Base-by-base conservation (phyloP, 768 basidiomycete species). In the Gymnopilus dilepis region DNA sequence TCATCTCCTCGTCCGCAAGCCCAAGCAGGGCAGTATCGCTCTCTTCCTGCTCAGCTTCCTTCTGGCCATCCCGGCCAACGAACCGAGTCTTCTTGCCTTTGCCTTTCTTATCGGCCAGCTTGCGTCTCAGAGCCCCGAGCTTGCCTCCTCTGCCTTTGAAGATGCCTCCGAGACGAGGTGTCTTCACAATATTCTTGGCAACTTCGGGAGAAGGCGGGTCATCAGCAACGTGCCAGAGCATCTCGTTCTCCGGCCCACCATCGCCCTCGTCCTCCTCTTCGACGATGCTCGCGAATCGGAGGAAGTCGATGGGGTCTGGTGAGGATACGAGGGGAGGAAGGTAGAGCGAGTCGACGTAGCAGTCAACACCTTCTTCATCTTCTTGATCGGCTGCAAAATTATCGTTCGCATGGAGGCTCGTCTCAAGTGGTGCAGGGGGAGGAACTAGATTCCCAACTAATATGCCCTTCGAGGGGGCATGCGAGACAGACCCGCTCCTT, bases 181-280 rank as follows among this genome's bases (percentile, higher is more conserved):
- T 51, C 30, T 42, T 31, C 2, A 2, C 34, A 9, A 4, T 15
- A 52, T 65, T 72, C 37, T 72, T 74, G 41, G 66, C 62, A 2
- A 73, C 56, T 24, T 73, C 67, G 11, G 77, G 78, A 13, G 78
- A 80, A 9, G 75, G 76, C 5, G 77, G 77, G 43, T 73, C 76
- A 21, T 75, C 77, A 19, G 74, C 77, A n/a, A 72, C 70, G 71
- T 73, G 75, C 58, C 76, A 77, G 11, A 58, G 58, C 41, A 65
- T 42, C n/a, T 57, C 59, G 24, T 59, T 60, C n/a, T 12, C 54
- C 19, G 40, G 47, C 21, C 26, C 30, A 7, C 42, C 43, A 50
- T 68, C 68, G 53, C 54, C 52, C 7, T 66, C 62, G 17, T 65
- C 61, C 13, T 68, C 66, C 31, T 65, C 64, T 31, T 68, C 64